These are phyloP conservation scores for Myxozyma udenii DNA, from an alignment of 805 yeast species.

Conservation along the genomic window DNA sequence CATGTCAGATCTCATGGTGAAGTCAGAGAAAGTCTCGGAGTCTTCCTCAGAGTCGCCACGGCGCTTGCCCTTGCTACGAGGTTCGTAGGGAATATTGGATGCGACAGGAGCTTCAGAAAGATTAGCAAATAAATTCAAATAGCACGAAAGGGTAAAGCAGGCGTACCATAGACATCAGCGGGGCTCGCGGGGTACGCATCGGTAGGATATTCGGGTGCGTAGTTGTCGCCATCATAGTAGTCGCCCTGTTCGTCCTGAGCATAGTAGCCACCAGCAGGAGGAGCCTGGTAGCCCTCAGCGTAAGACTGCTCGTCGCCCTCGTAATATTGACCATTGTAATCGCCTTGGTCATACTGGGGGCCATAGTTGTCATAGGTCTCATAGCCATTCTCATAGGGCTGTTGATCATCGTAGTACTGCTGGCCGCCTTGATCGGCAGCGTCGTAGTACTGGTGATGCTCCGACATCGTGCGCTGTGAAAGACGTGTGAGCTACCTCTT, in stretches of 20 bases:
- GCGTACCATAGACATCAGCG: slow-evolving; percentile 43
- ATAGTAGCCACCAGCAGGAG: slow-evolving; percentile 28
- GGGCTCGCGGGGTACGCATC: slow-evolving; percentile 45
- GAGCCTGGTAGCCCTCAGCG: slow-evolving; percentile 15
- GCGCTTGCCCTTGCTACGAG: slow-evolving; percentile 28
- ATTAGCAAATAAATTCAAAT: background rate
- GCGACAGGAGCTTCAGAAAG: slow-evolving; percentile 38
- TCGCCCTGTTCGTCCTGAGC: slow-evolving; percentile 28
- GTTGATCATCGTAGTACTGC: slow-evolving; percentile 33
- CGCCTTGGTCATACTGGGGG: slow-evolving; percentile 40
- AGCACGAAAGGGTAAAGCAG: background rate
- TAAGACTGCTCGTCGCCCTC: slow-evolving; percentile 19
- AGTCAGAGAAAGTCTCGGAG: slow-evolving; percentile 43
- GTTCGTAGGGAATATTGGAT: slow-evolving; percentile 27
- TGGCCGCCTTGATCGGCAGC: slow-evolving; percentile 32
- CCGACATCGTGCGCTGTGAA: no score
- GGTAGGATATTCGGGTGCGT: slow-evolving; percentile 37
- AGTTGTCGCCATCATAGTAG: slow-evolving; percentile 27
- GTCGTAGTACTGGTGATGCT: slow-evolving; percentile 32
- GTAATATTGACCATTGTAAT: slow-evolving; percentile 41
- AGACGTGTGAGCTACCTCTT: slow-evolving; percentile 15
- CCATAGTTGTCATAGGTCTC: slow-evolving; percentile 46
- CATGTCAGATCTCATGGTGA: slow-evolving; percentile 45
- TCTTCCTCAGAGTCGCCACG: slow-evolving; percentile 37
- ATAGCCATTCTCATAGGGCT: slow-evolving; percentile 24